Evolutionary conservation across 352 stramenopile genomes (phyloP).

Genomic region (Pythium periplocum): DNA sequence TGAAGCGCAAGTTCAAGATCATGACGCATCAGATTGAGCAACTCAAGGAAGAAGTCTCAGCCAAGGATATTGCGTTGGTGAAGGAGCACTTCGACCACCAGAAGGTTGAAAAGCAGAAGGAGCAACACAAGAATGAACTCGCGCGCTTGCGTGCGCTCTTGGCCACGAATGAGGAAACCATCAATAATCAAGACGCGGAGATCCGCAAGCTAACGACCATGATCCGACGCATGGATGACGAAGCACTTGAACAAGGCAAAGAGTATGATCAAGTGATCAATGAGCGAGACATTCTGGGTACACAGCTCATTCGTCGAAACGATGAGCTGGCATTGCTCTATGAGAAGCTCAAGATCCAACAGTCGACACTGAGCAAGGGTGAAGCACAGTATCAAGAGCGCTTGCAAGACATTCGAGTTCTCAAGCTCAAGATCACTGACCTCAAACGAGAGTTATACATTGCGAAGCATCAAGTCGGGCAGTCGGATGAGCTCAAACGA

Average conservation of each 20-base stretch:
- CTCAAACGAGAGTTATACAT: constrained; percentile 91
- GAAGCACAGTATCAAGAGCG: constrained; percentile 92
- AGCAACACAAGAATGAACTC: constrained; percentile 93
- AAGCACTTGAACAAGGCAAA: constrained; percentile 91
- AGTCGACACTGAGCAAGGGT: constrained; percentile 90
- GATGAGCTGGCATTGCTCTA: constrained; percentile 96
- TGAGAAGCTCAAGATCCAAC: constrained; percentile 97
- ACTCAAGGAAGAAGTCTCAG: constrained; percentile 94
- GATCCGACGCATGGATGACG: constrained; percentile 92
- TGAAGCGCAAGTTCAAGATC: constrained; percentile 98
- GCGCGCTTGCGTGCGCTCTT: constrained; percentile 84
- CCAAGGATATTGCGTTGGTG: constrained; percentile 93
- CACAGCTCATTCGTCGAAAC: constrained; percentile 95
- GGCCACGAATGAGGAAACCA: constrained; percentile 87
- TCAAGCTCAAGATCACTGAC: constrained; percentile 95
- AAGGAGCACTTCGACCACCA: constrained; percentile 96
- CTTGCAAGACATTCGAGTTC: constrained; percentile 91
- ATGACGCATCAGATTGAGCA: constrained; percentile 95
- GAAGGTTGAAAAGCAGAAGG: constrained; percentile 93
- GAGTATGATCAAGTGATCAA: constrained; percentile 96
- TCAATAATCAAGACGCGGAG: constrained; percentile 93
- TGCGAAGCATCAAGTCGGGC: constrained; percentile 82
- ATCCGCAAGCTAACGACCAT: constrained; percentile 91
- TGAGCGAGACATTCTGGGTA: constrained; percentile 95
- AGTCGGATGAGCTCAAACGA: constrained; percentile 85